These are phyloP conservation scores for Lachnellula cervina DNA, from an alignment of 2,329 filamentous ascomycete genomes.

Conservation along the genomic window DNA sequence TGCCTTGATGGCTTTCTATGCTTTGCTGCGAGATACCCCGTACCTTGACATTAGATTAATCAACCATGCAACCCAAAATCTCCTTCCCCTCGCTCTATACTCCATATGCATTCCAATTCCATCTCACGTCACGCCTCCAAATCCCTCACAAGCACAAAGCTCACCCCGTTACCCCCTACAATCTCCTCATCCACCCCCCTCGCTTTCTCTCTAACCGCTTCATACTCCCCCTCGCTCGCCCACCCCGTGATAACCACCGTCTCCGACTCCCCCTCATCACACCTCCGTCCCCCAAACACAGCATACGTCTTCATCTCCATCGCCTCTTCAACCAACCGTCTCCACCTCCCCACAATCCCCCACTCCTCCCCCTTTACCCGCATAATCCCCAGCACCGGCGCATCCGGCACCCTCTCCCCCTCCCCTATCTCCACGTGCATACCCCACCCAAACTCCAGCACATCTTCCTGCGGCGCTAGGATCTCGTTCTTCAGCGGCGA, in stretches of 20 bases:
- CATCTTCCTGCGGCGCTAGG: not conserved
- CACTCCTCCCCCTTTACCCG: not conserved
- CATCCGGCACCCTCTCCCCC: not conserved
- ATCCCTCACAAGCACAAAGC: not conserved
- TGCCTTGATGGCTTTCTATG: conserved; percentile 15
- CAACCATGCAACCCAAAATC: not conserved
- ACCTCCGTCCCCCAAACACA: not conserved
- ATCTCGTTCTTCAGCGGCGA: not conserved
- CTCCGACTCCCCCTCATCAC: not conserved
- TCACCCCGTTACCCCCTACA: not conserved
- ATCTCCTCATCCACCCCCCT: not conserved
- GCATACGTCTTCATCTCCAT: not conserved
- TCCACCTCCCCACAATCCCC: not conserved
- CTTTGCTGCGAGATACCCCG: too few relatives aligned
- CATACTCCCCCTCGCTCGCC: not conserved
- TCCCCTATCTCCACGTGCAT: not conserved
- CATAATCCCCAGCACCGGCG: not conserved
- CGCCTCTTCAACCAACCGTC: not conserved
- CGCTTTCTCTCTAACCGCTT: not conserved
- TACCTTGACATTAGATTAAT: too few relatives aligned
- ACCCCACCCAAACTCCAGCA: not conserved
- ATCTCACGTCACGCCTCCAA: not conserved
- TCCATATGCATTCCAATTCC: too few relatives aligned
- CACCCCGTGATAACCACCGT: not conserved
- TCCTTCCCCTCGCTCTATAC: too few relatives aligned